Conservation (phyloP, 169 alveolate species). For the Plasmodium coatneyi region DNA sequence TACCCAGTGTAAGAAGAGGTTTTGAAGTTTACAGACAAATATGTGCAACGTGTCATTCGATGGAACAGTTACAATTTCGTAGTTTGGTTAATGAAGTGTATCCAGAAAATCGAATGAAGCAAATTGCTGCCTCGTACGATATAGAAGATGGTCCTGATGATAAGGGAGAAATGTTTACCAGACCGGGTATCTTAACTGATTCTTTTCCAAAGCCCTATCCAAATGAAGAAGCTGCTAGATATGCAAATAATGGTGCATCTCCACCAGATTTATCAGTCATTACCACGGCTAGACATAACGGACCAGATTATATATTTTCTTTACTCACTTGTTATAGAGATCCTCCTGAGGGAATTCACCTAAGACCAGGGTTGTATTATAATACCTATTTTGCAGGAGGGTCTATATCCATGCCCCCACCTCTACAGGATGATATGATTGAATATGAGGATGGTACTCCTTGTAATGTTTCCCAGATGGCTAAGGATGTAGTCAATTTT, state of each 20-base stretch:
- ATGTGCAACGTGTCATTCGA: conserved; percentile 91
- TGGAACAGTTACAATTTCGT: conserved; percentile 88
- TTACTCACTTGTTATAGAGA: conserved; percentile 95
- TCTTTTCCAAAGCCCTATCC: conserved; percentile 91
- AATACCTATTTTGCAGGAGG: conserved; percentile 97
- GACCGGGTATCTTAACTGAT: conserved; percentile 89
- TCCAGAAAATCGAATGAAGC: conserved; percentile 89
- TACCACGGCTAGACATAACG: conserved; percentile 92
- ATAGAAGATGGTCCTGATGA: conserved; percentile 91
- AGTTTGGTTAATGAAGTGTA: conserved; percentile 89
- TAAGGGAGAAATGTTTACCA: conserved; percentile 90
- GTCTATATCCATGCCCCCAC: conserved; percentile 98
- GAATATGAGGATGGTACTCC: conserved; percentile 98
- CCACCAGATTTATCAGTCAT: conserved; percentile 96
- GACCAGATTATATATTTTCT: conserved; percentile 95
- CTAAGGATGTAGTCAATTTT: conserved; percentile 90
- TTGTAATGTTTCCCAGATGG: conserved; percentile 97
- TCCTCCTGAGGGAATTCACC: conserved; percentile 96
- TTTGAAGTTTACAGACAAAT: conserved; percentile 91
- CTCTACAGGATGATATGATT: conserved; percentile 96
- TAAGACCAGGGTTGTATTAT: conserved; percentile 95
- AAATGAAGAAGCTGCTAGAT: conserved; percentile 93
- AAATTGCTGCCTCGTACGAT: conserved; percentile 90
- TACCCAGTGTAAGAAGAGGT: conserved; percentile 89
- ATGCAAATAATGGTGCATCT: conserved; percentile 96